Evolutionary conservation across 345 rosid genomes (phyloP).

Genomic region (Salix arbutifolia): DNA sequence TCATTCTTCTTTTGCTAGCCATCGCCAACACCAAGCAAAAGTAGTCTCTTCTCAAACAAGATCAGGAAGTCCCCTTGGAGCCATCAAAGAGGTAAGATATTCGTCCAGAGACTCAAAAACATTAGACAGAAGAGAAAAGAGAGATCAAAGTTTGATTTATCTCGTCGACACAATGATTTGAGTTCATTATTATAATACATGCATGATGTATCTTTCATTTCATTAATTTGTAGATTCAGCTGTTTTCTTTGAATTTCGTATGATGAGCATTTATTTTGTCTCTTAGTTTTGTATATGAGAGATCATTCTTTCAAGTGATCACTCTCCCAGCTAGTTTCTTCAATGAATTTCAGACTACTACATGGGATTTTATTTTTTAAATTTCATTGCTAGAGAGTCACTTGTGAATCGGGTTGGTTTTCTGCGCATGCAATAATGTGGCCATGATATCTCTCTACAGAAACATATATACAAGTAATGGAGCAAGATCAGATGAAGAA

Average conservation of each 20-base stretch:
- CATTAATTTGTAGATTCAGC: neutral
- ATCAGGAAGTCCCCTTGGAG: neutral
- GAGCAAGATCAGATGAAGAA: slow-evolving; percentile 24
- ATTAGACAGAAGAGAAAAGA: neutral
- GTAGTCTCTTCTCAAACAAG: neutral
- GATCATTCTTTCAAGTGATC: neutral
- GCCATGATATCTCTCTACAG: neutral
- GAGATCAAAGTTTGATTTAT: neutral
- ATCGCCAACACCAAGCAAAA: neutral
- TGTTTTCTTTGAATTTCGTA: neutral
- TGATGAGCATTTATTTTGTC: neutral
- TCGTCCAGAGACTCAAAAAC: too few species aligned
- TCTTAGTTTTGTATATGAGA: neutral
- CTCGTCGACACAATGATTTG: neutral
- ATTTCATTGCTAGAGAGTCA: neutral
- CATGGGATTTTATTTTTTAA: neutral
- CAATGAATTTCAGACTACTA: neutral
- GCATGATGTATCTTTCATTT: neutral
- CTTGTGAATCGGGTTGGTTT: too few species aligned
- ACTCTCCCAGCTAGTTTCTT: neutral
- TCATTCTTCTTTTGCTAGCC: neutral
- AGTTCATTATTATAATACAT: too few species aligned
- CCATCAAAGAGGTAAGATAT: neutral
- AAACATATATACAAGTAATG: slow-evolving; percentile 6
- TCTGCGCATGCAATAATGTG: neutral